Conservation (phyloP, 257 asterid species). For the Mitragyna speciosa region DNA sequence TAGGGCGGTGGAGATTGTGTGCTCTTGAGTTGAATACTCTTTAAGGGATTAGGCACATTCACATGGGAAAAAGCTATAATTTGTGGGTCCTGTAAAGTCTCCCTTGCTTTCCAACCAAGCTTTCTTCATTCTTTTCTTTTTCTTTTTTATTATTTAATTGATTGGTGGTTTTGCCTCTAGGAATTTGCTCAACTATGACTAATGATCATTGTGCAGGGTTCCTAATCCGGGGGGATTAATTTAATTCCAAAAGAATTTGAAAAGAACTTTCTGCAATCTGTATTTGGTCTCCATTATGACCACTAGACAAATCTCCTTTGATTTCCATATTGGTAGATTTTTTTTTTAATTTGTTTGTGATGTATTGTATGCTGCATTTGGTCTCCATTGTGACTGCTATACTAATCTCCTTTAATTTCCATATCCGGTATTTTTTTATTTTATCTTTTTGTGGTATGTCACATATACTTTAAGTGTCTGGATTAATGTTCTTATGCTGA, state of each 20-base stretch:
- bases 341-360: no score
- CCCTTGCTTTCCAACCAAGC: constrained; percentile 58
- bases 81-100: constrained; percentile 37
- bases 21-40: constrained; percentile 31
- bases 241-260: neutral
- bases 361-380: no score
- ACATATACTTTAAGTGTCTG: no score
- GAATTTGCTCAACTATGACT: constrained; percentile 8
- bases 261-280: neutral
- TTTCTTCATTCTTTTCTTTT: constrained; percentile 27
- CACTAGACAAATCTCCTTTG: neutral
- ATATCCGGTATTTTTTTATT: no score
- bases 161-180: neutral
- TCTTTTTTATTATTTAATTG: neutral
- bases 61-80: constrained; percentile 43
- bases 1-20: constrained; percentile 34
- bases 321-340: no score
- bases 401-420: no score
- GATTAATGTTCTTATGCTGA: no score
- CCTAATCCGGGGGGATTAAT: neutral
- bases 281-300: neutral
- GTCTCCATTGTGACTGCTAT: no score
- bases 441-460: no score
- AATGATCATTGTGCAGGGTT: constrained; percentile 8
- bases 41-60: constrained; percentile 39